phyloP scores from a whole-genome alignment of 345 rosid species.

The Pistacia atlantica region DNA sequence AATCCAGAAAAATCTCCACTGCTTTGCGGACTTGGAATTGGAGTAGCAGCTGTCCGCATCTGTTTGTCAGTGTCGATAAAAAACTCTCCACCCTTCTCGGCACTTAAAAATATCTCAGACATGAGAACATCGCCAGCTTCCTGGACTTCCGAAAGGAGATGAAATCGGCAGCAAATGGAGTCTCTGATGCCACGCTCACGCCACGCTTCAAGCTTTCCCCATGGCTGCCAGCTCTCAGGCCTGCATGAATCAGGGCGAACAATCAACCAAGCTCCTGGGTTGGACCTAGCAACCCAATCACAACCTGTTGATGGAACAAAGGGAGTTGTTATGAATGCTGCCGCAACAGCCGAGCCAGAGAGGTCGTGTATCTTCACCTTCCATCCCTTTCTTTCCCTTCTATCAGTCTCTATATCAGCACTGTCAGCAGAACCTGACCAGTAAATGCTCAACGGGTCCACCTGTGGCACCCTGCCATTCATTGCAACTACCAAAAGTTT shows the following conservation, averaged over 20 bases:
- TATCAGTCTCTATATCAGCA: slow-evolving; percentile 57
- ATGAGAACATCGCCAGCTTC: slow-evolving; percentile 78
- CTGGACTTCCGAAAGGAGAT: slow-evolving; percentile 73
- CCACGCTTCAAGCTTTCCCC: slow-evolving; percentile 99
- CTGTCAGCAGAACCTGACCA: slow-evolving; percentile 61
- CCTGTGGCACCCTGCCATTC: slow-evolving; percentile 64
- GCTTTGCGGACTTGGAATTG: slow-evolving; percentile 88
- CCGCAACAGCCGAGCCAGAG: slow-evolving; percentile 95
- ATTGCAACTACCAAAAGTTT: slow-evolving; percentile 30
- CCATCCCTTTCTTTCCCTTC: slow-evolving; percentile 97
- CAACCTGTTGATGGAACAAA: slow-evolving; percentile 94
- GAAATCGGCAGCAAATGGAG: slow-evolving; percentile 83
- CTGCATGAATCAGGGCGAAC: slow-evolving; percentile 79
- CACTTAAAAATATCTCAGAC: slow-evolving; percentile 79
- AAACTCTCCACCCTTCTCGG: slow-evolving; percentile 93
- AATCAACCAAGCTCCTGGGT: slow-evolving; percentile 96
- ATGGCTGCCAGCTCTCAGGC: slow-evolving; percentile 94
- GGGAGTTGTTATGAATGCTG: slow-evolving; percentile 97
- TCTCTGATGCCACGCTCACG: slow-evolving; percentile 93
- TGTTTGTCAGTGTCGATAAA: slow-evolving; percentile 82
- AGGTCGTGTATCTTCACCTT: slow-evolving; percentile 97
- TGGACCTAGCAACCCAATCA: slow-evolving; percentile 98
- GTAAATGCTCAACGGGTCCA: slow-evolving; percentile 64
- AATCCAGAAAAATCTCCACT: slow-evolving; percentile 84
- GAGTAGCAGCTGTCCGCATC: slow-evolving; percentile 60